phyloP scores from a whole-genome alignment of 768 basidiomycete species.

The Rhodocollybia butyracea region DNA sequence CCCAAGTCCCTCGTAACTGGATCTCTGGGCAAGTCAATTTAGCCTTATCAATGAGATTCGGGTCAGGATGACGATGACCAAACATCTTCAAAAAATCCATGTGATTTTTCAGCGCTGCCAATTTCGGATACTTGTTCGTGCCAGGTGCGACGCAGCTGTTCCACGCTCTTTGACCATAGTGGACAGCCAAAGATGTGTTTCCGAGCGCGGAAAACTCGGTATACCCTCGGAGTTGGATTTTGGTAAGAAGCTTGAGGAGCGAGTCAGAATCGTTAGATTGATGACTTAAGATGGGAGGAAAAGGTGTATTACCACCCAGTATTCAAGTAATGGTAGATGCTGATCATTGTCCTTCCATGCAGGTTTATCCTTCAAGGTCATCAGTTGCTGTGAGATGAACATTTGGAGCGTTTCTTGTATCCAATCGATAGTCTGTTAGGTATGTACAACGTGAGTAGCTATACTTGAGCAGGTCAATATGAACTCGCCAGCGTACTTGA shows the following conservation, averaged over 20 bases:
- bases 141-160: no score
- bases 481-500: not conserved
- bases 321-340: no score
- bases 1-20: constrained; percentile 22
- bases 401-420: not conserved
- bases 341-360: no score
- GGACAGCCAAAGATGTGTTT: not conserved
- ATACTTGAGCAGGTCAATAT: no score
- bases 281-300: no score
- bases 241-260: not conserved
- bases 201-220: not conserved
- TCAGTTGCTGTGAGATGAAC: not conserved
- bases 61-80: constrained; percentile 5
- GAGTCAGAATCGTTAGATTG: no score
- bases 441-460: no score
- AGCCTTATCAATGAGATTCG: constrained; percentile 3
- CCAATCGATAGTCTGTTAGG: constrained; percentile 1
- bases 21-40: not conserved
- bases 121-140: not conserved
- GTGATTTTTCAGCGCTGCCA: not conserved
- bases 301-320: no score
- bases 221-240: not conserved
- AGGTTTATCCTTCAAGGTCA: not conserved
- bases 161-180: not conserved
- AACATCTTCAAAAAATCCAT: not conserved